Evolutionary conservation across 129 eudicot genomes (phyloP).

Genomic region (Lactuca sativa): DNA sequence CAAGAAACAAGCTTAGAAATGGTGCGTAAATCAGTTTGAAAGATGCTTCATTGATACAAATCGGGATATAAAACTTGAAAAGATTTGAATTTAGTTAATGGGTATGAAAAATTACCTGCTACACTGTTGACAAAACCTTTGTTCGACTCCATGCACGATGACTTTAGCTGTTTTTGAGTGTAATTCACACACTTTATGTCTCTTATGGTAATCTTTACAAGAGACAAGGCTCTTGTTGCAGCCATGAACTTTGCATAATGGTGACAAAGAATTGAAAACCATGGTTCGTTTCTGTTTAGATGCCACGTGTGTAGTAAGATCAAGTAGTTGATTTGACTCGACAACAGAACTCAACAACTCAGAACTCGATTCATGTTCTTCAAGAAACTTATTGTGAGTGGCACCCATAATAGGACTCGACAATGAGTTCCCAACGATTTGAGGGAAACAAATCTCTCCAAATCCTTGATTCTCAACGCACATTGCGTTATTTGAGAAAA

Average conservation of each 20-base stretch:
- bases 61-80: neutral
- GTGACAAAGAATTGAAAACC: constrained; percentile 32
- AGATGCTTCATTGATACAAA: neutral
- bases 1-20: constrained; percentile 9
- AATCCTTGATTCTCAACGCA: constrained; percentile 34
- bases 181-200: constrained; percentile 80
- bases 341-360: constrained; percentile 41
- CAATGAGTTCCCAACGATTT: constrained; percentile 28
- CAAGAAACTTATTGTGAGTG: constrained; percentile 30
- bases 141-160: constrained; percentile 72
- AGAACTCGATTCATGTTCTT: constrained; percentile 47
- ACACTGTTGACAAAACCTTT: constrained; percentile 93
- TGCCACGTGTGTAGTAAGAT: constrained; percentile 23
- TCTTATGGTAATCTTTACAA: constrained; percentile 66
- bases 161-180: constrained; percentile 78
- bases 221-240: constrained; percentile 67
- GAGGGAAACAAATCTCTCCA: constrained; percentile 37
- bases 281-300: constrained; percentile 39
- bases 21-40: neutral
- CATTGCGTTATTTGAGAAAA: constrained; percentile 19
- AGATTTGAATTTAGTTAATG: constrained; percentile 12
- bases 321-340: constrained; percentile 37
- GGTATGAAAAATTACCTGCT: constrained; percentile 58
- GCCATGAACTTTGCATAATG: constrained; percentile 70
- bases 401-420: constrained; percentile 27